Percentiles rank a stretch among this genome's conserved stretches.
These are phyloP conservation scores for Cyclotella sp. DNA, from an alignment of 108 stramenopile genomes.

Conservation along the genomic window DNA sequence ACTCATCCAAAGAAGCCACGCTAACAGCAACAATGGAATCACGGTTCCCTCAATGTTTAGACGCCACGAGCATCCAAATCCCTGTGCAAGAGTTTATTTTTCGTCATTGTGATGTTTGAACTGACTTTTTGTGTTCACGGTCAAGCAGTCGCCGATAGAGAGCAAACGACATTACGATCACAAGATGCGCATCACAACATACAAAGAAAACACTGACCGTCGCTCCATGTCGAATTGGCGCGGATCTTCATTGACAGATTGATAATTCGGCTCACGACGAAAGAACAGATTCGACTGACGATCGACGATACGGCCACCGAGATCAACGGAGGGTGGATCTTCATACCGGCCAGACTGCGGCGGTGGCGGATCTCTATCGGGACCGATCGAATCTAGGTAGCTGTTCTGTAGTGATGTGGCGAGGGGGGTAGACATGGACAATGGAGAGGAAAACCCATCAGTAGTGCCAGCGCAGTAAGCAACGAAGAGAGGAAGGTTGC, in stretches of 20 bases:
- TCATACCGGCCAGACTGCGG: not conserved
- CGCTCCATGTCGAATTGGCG: conserved; percentile 33
- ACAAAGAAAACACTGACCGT: conserved; percentile 17
- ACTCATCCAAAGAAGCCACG: conserved; percentile 24
- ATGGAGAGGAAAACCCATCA: conserved; percentile 7
- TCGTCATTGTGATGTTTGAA: conserved; percentile 14
- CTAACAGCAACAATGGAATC: conserved; percentile 21
- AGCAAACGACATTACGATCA: too few species aligned
- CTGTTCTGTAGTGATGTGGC: not conserved
- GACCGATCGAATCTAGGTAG: conserved; percentile 13
- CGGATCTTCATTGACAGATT: conserved; percentile 47
- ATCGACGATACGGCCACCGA: conserved; percentile 22
- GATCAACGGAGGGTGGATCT: conserved; percentile 34
- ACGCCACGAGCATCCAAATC: conserved; percentile 17
- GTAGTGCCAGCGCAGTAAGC: conserved; percentile 20
- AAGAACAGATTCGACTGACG: conserved; percentile 33
- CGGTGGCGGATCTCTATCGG: not conserved
- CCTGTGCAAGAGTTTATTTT: conserved; percentile 26
- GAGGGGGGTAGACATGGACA: not conserved
- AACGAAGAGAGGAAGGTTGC: conserved; percentile 22
- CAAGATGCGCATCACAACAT: too few species aligned
- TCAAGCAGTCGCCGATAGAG: not conserved
- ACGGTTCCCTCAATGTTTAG: not conserved
- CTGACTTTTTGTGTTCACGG: not conserved
- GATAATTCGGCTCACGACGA: conserved; percentile 7